Percentiles rank a stretch among this genome's conserved stretches.
These are phyloP conservation scores for Berberis thunbergii DNA, from an alignment of 164 flowering plant species.

Conservation along the genomic window DNA sequence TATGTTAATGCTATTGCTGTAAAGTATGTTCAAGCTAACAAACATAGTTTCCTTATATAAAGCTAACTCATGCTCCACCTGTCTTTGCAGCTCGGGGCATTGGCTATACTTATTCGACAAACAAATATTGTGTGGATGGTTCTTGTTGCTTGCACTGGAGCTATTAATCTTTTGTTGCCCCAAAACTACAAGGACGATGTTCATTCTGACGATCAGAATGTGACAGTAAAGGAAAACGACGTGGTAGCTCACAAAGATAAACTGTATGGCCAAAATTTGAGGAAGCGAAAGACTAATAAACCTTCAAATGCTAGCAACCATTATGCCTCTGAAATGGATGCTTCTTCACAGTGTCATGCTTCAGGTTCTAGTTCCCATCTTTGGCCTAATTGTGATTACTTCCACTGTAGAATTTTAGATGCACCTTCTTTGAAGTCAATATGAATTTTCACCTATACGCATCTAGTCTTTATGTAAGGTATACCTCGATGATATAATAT, in stretches of 20 bases:
- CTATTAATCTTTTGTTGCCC: slow-evolving; percentile 29
- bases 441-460: neutral
- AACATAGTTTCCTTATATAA: neutral
- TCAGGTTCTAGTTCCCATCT: slow-evolving; percentile 32
- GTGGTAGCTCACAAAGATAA: slow-evolving; percentile 10
- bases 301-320: slow-evolving; percentile 6
- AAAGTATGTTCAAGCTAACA: neutral
- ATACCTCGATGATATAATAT: too few relatives aligned
- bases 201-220: slow-evolving; percentile 16
- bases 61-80: slow-evolving; percentile 3
- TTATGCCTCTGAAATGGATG: neutral
- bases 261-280: slow-evolving; percentile 24
- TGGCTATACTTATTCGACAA: slow-evolving; percentile 70
- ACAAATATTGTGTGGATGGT: slow-evolving; percentile 90
- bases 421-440: neutral
- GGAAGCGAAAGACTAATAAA: slow-evolving; percentile 35
- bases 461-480: too few relatives aligned
- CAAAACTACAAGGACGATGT: slow-evolving; percentile 15
- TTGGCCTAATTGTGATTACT: neutral
- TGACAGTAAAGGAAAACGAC: slow-evolving; percentile 14
- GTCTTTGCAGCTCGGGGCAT: slow-evolving; percentile 57
- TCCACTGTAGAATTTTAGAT: too few relatives aligned
- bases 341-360: slow-evolving; percentile 12
- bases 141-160: slow-evolving; percentile 63
- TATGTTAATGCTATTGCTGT: too few relatives aligned